These are phyloP conservation scores for Pythium oligandrum DNA, from an alignment of 352 stramenopile species.

Conservation along the genomic window DNA sequence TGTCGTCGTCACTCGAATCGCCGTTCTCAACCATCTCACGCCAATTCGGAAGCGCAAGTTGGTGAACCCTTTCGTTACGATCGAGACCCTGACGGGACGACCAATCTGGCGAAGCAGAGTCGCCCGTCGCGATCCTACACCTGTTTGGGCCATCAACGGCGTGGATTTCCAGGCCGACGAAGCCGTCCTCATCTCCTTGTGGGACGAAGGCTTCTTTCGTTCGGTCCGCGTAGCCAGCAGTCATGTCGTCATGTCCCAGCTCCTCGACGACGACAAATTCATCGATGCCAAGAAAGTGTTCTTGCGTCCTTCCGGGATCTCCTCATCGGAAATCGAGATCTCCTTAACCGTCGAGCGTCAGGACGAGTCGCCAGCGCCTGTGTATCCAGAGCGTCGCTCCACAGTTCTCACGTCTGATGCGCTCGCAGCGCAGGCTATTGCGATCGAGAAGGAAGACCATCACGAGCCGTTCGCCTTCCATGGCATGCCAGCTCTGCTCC, in stretches of 20 bases:
- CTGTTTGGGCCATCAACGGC: constrained; percentile 12
- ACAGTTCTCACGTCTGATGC: no score
- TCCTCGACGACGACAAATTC: constrained; percentile 26
- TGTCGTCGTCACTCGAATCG: constrained; percentile 11
- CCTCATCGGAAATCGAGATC: no score
- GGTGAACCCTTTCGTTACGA: constrained; percentile 22
- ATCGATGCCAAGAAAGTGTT: background rate
- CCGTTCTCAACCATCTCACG: constrained; percentile 12
- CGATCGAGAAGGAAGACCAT: no score
- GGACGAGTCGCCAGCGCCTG: no score
- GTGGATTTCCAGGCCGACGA: constrained; percentile 8
- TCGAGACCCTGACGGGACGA: constrained; percentile 8
- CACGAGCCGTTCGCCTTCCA: no score
- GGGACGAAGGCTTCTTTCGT: constrained; percentile 3
- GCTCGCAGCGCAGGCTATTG: no score
- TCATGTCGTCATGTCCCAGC: background rate
- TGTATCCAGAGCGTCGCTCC: no score
- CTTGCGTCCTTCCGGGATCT: no score
- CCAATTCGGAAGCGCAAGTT: constrained; percentile 24
- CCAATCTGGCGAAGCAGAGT: constrained; percentile 19
- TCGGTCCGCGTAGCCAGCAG: background rate
- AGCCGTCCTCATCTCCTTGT: background rate
- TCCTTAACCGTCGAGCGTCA: no score
- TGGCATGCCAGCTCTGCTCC: no score
- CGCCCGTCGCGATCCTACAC: constrained; percentile 13